Conservation (phyloP, 169 alveolate genomes). For the Plasmodium ovale region DNA sequence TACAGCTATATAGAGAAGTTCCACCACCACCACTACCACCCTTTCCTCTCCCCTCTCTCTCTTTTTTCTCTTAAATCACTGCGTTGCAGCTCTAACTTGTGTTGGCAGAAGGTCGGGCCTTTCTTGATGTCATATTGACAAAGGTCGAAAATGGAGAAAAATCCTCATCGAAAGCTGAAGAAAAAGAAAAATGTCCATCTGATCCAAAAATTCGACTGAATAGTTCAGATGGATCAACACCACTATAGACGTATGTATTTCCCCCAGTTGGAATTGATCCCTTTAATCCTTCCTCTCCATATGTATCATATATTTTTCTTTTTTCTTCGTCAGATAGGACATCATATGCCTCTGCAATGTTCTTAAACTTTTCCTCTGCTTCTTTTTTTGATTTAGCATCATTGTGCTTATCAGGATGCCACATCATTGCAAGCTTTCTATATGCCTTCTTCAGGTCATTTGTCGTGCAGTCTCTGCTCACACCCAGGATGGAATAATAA, state of each 20-base stretch:
- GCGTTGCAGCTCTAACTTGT: slow-evolving; percentile 41
- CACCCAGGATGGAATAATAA: slow-evolving; percentile 84
- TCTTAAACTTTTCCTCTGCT: slow-evolving; percentile 93
- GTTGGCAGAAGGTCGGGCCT: slow-evolving; percentile 75
- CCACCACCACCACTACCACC: no score
- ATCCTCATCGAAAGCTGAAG: slow-evolving; percentile 85
- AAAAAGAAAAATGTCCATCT: slow-evolving; percentile 84
- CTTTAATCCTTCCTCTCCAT: slow-evolving; percentile 96
- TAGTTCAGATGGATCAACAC: slow-evolving; percentile 89
- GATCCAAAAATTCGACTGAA: slow-evolving; percentile 88
- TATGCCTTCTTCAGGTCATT: slow-evolving; percentile 94
- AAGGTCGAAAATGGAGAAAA: slow-evolving; percentile 81
- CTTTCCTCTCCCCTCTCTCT: no score
- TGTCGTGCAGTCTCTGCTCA: slow-evolving; percentile 84
- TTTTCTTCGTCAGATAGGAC: slow-evolving; percentile 95
- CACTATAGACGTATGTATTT: slow-evolving; percentile 78
- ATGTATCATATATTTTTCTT: slow-evolving; percentile 94
- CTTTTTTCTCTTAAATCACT: no score
- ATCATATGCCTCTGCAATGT: slow-evolving; percentile 95
- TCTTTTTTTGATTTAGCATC: slow-evolving; percentile 83
- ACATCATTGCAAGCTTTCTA: slow-evolving; percentile 92
- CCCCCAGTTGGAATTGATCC: slow-evolving; percentile 86
- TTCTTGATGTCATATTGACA: slow-evolving; percentile 81
- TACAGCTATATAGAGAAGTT: no score
- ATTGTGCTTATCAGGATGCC: slow-evolving; percentile 98